These are phyloP conservation scores for Oryza australiensis DNA, from an alignment of 176 grass and related monocot genomes.

Conservation along the genomic window DNA sequence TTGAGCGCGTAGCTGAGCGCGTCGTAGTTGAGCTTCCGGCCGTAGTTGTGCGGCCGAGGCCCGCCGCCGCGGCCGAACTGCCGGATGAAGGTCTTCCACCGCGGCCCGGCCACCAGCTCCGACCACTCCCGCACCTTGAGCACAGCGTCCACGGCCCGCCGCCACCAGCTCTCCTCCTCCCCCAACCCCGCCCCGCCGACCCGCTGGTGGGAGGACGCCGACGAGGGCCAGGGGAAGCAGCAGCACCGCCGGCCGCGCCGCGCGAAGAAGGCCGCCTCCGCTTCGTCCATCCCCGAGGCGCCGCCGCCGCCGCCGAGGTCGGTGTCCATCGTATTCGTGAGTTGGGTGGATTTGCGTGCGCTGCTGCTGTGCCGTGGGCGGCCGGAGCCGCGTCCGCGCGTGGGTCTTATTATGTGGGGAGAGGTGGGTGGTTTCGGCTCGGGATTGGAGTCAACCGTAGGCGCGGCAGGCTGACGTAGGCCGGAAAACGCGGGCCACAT, in stretches of 20 bases:
- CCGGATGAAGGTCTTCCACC: slow-evolving; percentile 99
- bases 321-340: slow-evolving; percentile 30
- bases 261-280: slow-evolving; percentile 57
- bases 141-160: slow-evolving; percentile 36
- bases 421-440: slow-evolving; percentile 23
- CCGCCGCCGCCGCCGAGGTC: slow-evolving; percentile 39
- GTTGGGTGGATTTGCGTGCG: background rate
- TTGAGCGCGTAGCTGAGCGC: slow-evolving; percentile 92
- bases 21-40: slow-evolving; percentile 75
- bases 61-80: slow-evolving; percentile 68
- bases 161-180: slow-evolving; percentile 47
- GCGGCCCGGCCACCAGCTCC: slow-evolving; percentile 78
- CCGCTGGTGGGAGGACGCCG: slow-evolving; percentile 37
- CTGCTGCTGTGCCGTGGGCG: background rate
- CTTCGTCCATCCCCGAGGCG: slow-evolving; percentile 29
- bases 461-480: slow-evolving; percentile 49
- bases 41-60: slow-evolving; percentile 26
- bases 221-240: slow-evolving; percentile 52
- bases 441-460: slow-evolving; percentile 37
- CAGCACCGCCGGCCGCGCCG: slow-evolving; percentile 41
- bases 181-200: background rate
- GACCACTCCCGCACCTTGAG: slow-evolving; percentile 97
- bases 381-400: background rate
- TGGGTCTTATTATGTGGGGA: slow-evolving; percentile 33
- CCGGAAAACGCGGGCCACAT: slow-evolving; percentile 8